These are phyloP conservation scores for Boletus subcaerulescens DNA, from an alignment of 768 basidiomycete genomes.

Conservation along the genomic window DNA sequence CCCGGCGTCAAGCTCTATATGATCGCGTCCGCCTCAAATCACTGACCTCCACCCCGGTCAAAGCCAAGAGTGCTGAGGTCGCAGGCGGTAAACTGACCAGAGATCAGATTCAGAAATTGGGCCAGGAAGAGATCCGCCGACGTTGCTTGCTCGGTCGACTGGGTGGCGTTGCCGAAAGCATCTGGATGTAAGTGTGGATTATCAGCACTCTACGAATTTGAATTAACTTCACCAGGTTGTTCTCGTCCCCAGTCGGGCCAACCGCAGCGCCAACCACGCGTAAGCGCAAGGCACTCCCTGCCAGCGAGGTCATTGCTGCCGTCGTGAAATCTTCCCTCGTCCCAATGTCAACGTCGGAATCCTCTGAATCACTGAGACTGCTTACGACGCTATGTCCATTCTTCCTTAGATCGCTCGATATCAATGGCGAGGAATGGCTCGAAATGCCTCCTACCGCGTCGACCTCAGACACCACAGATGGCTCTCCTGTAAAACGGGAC, in stretches of 20 bases:
- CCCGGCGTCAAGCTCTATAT: conserved; percentile 75
- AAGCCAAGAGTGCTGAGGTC: conserved; percentile 41
- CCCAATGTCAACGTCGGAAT: conserved; percentile 75
- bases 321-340: conserved; percentile 80
- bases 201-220: not conserved
- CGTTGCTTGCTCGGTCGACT: conserved; percentile 76
- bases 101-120: conserved; percentile 66
- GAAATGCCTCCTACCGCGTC: conserved; percentile 41
- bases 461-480: conserved; percentile 13
- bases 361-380: conserved; percentile 68
- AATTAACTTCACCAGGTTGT: conserved; percentile 44
- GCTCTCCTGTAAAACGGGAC: conserved; percentile 3
- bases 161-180: conserved; percentile 78
- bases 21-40: conserved; percentile 78
- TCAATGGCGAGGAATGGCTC: conserved; percentile 55
- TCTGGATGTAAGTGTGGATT: conserved; percentile 66
- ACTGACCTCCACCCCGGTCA: conserved; percentile 63
- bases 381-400: conserved; percentile 73
- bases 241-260: conserved; percentile 59
- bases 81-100: conserved; percentile 50
- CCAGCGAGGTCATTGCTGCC: conserved; percentile 62
- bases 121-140: conserved; percentile 76
- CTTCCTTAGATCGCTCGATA: conserved; percentile 64
- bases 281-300: conserved; percentile 69
- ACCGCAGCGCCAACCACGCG: conserved; percentile 54